phyloP scores from a whole-genome alignment of 2,329 filamentous ascomycete species.

The Ilyonectria robusta region DNA sequence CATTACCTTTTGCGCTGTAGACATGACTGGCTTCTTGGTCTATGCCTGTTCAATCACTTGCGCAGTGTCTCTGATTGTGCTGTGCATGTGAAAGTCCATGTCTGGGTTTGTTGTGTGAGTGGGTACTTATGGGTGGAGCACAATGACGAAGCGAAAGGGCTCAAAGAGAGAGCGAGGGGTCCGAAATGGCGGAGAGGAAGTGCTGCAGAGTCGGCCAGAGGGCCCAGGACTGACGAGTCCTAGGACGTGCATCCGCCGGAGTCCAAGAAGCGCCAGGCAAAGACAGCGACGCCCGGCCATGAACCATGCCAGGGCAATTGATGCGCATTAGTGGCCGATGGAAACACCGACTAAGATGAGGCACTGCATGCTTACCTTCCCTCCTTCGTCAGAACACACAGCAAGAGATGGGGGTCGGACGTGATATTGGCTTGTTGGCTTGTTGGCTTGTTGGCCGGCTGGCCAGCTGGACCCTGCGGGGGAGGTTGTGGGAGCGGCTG shows the following conservation, averaged over 20 bases:
- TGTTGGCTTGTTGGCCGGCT: background rate
- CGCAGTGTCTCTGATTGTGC: background rate
- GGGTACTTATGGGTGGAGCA: conserved; percentile 21
- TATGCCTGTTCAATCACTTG: conserved; percentile 5
- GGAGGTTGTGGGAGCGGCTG: background rate
- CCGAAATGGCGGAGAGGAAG: conserved; percentile 27
- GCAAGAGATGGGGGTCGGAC: conserved; percentile 5
- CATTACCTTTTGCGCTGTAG: background rate
- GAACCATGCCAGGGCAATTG: conserved; percentile 39
- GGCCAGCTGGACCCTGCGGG: background rate
- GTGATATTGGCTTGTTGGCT: background rate
- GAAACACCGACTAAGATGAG: conserved; percentile 30
- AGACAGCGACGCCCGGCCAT: conserved; percentile 18
- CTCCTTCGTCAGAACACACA: conserved; percentile 23
- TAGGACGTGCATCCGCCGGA: conserved; percentile 7
- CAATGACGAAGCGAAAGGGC: conserved; percentile 27
- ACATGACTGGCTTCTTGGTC: background rate
- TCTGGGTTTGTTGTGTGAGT: conserved; percentile 23
- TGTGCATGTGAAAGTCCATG: conserved; percentile 30
- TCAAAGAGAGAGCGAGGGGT: background rate
- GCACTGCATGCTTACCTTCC: conserved; percentile 31
- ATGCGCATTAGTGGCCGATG: conserved; percentile 43
- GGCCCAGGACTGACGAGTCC: conserved; percentile 11
- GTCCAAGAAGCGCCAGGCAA: conserved; percentile 5
- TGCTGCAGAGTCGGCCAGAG: conserved; percentile 5